Base-by-base conservation (phyloP, 2,329 filamentous ascomycete species). In the Talaromyces sp. region DNA sequence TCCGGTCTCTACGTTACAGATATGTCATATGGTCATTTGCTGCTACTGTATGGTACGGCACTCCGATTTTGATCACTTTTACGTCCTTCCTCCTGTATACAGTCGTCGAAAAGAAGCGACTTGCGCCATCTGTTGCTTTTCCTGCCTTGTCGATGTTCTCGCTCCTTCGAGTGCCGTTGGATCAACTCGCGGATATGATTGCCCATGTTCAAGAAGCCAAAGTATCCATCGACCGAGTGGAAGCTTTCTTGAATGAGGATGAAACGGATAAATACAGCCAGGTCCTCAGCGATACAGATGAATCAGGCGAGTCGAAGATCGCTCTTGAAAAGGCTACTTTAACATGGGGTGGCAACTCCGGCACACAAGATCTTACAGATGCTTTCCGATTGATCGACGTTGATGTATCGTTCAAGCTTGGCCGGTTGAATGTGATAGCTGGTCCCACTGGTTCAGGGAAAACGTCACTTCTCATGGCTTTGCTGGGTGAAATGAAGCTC, bases 121-220 rank as follows among this genome's bases (percentile, higher is more conserved):
- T 99, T 61, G 89, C 95, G 59, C 93, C 95, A 0, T 98, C 95
- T 0, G 84, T 98, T 65, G 95, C 95, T 3, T 99, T 99, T 77
- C 97, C 95, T 1, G 92, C 95, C 40, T 88, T 99, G 60, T 98
- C 95, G 0, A 87, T 99, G 67, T 99, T 99, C 76, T 93, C 93
- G 73, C 86, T 99, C 44, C 86, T 99, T 14, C 88, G 95, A 55
- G 91, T 97, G 60, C 95, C 95, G 4, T 81, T 99, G 52, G 95
- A 99, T 75, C 93, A 98, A 77, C 84, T 99, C 60, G 95, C 95
- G 58, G 95, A 99, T 76, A 99, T 99, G 95, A 89, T 98, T 72
- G 95, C 95, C 11, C 95, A 98, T 77, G 93, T 99, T 3, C 92
- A 97, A 78, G 95, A 99, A 77, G 91, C 93, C 25, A 96, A 96